Evolutionary conservation across 306 rosid species (phyloP).

Genomic region (Glycine soja): DNA sequence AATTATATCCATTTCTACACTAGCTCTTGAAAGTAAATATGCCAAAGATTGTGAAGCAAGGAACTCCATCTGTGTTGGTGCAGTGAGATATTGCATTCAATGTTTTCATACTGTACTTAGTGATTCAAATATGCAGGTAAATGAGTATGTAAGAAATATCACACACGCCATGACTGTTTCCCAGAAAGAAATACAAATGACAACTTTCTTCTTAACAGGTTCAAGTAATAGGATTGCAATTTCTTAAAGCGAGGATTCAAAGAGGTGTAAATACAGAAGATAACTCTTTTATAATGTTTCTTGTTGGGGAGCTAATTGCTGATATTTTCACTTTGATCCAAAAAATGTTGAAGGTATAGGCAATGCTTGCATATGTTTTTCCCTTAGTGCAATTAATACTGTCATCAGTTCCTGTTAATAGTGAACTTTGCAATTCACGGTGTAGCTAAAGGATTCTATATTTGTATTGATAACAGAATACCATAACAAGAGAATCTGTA

Average conservation of each 20-base stretch:
- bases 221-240: slow-evolving; percentile 82
- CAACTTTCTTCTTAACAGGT: slow-evolving; percentile 64
- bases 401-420: slow-evolving; percentile 16
- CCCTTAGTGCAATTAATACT: slow-evolving; percentile 27
- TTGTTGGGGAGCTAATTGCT: slow-evolving; percentile 74
- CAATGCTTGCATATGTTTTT: slow-evolving; percentile 33
- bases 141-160: slow-evolving; percentile 42
- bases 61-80: slow-evolving; percentile 48
- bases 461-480: slow-evolving; percentile 64
- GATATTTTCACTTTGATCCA: slow-evolving; percentile 70
- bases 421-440: slow-evolving; percentile 7
- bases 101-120: slow-evolving; percentile 69
- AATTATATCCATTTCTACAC: slow-evolving; percentile 67
- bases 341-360: slow-evolving; percentile 68
- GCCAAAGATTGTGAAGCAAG: slow-evolving; percentile 54
- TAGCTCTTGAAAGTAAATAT: slow-evolving; percentile 60
- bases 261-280: slow-evolving; percentile 65
- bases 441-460: slow-evolving; percentile 42
- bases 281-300: slow-evolving; percentile 62
- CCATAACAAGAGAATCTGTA: slow-evolving; percentile 76
- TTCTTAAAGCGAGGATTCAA: slow-evolving; percentile 73
- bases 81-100: slow-evolving; percentile 62
- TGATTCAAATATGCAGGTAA: slow-evolving; percentile 81
- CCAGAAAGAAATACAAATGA: slow-evolving; percentile 44
- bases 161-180: slow-evolving; percentile 30